Evolutionary conservation across 1,284 basidiomycete species (phyloP).

Genomic region (Agaricales sp.): DNA sequence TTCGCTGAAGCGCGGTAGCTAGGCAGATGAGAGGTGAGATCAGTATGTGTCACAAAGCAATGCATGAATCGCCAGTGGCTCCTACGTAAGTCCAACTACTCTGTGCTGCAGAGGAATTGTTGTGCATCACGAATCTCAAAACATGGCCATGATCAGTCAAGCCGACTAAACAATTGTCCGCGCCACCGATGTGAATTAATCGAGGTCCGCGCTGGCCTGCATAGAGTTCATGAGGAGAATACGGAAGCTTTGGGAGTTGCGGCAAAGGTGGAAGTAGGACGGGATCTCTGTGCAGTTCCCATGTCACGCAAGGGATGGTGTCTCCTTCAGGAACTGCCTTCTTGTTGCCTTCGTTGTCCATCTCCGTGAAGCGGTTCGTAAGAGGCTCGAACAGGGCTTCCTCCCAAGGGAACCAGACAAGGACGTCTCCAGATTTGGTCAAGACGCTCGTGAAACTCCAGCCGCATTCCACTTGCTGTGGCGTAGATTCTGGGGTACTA

Average conservation of each 20-base stretch:
- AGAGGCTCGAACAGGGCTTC: slow-evolving; percentile 29
- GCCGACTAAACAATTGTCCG: slow-evolving; percentile 59
- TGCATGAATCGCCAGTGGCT: no score
- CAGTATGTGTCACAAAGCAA: no score
- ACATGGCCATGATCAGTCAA: slow-evolving; percentile 74
- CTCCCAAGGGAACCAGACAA: slow-evolving; percentile 67
- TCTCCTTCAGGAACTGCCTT: slow-evolving; percentile 24
- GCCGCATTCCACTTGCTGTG: slow-evolving; percentile 71
- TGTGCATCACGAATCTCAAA: slow-evolving; percentile 41
- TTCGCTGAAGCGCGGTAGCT: slow-evolving; percentile 69
- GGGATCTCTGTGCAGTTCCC: slow-evolving; percentile 45
- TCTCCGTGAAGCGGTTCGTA: slow-evolving; percentile 28
- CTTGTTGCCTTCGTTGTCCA: slow-evolving; percentile 31
- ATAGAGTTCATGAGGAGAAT: no score
- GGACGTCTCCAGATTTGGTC: slow-evolving; percentile 57
- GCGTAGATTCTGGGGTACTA: slow-evolving; percentile 31
- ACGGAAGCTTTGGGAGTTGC: slow-evolving; percentile 28
- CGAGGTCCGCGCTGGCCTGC: slow-evolving; percentile 14
- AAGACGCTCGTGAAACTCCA: slow-evolving; percentile 69
- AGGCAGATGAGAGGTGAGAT: no score
- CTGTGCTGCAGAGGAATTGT: no score
- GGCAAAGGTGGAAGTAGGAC: slow-evolving; percentile 45
- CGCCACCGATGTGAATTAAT: slow-evolving; percentile 71
- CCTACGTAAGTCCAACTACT: no score
- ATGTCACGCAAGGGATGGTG: slow-evolving; percentile 48